Evolutionary conservation across 2,329 filamentous ascomycete species (phyloP).

Genomic region (Ceratocystis cacaofunesta): DNA sequence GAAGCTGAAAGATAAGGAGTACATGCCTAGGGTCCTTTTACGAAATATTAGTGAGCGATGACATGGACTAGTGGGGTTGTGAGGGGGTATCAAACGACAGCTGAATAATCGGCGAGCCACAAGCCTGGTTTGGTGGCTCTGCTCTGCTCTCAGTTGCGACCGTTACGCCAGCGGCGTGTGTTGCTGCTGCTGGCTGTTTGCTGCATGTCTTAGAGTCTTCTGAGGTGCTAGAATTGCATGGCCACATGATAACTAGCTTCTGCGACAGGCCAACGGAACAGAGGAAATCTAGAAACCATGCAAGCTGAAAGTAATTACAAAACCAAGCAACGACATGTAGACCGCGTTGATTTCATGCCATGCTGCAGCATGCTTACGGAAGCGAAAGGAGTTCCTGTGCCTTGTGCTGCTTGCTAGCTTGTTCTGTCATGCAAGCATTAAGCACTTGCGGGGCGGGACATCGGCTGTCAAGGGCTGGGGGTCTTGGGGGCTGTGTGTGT

Average conservation of each 20-base stretch:
- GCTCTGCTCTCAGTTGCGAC: not conserved
- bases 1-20: not conserved
- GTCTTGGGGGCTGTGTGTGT: not conserved
- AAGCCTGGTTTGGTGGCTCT: not conserved
- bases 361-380: not conserved
- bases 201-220: not conserved
- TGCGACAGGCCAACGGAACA: not conserved
- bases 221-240: not conserved
- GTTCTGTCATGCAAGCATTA: not conserved
- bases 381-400: not conserved
- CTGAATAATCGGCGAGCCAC: not conserved
- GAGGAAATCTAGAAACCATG: not conserved
- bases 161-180: no score
- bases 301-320: not conserved
- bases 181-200: not conserved
- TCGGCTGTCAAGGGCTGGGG: not conserved
- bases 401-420: not conserved
- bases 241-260: not conserved
- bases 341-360: not conserved
- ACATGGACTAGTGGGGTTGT: not conserved
- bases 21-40: not conserved
- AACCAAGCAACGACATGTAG: not conserved
- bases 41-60: not conserved
- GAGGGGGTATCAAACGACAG: not conserved
- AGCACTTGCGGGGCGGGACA: not conserved